Evolutionary conservation across 1,284 basidiomycete species (phyloP), one percentile per base, ranked within the genome.

Genomic region (Malassezia arunalokei): DNA sequence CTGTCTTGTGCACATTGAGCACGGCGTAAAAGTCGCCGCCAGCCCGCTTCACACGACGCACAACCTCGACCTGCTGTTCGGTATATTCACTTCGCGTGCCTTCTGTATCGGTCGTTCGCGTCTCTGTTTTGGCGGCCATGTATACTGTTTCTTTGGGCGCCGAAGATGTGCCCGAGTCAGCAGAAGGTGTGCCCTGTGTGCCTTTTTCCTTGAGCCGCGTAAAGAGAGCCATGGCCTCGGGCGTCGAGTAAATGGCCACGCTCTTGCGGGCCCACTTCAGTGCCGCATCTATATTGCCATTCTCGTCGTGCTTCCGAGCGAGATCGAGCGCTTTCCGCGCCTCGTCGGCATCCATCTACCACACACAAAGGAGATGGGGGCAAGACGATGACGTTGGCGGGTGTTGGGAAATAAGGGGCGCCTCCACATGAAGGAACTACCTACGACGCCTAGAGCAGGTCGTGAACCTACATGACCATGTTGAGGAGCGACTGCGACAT

Each of bases 21-120:
- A 98, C 95, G 73, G 87, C 85, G 75, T 99, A 99, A 75, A 94
- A 99, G 71, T 89, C 84, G 42, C 86, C 86, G 76, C 92, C 96
- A 31, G 79, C 75, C 20, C 55, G 60, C 65, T 84, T 80, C 51
- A 99, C 84, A 44, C 88, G 79, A 71, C 86, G 87, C 52, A 99
- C 94, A 38, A 94, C 79, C 14, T 82, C 81, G 28, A 80, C 75
- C 75, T 95, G 89, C 60, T 91, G 89, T 33, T 81, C 74, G 0
- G 90, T 94, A 75, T 86, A 95, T 49, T 86, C 84, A 66, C 87
- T 78, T 77, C 87, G 86, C 75, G 74, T 73, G 38, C 68, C 51
- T 38, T 67, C 66, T 45, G 66, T 58, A 35, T 35, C 15, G 31
- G 28, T 12, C 28, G 43, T 28, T 14, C 40, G 9, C 11, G 35